Conservation (phyloP, 2,329 filamentous ascomycete genomes). For the Penicillium sp. region DNA sequence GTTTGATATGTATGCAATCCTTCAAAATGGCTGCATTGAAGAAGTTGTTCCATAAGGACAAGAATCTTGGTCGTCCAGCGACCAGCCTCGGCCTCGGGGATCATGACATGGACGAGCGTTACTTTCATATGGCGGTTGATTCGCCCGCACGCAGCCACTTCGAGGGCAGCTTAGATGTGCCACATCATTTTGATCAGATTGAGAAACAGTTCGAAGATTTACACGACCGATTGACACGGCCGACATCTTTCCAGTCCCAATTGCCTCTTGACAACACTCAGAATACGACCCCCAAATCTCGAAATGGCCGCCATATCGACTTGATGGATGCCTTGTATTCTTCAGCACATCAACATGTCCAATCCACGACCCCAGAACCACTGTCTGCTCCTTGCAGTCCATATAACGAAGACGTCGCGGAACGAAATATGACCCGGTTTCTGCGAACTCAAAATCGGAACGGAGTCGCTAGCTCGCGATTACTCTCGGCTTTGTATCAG, state of each 20-base stretch:
- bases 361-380: slow-evolving; percentile 19
- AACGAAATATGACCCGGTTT: slow-evolving; percentile 41
- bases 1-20: slow-evolving; percentile 4
- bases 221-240: slow-evolving; percentile 35
- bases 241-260: slow-evolving; percentile 28
- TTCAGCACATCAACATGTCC: slow-evolving; percentile 33
- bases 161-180: slow-evolving; percentile 20
- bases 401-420: slow-evolving; percentile 45
- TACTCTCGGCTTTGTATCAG: slow-evolving; percentile 38
- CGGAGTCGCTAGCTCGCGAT: slow-evolving; percentile 29
- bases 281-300: slow-evolving; percentile 20
- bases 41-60: slow-evolving; percentile 34
- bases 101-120: slow-evolving; percentile 4
- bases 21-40: slow-evolving; percentile 35
- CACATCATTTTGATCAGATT: slow-evolving; percentile 37
- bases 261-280: slow-evolving; percentile 23
- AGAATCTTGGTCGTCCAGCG: slow-evolving; percentile 15
- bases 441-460: slow-evolving; percentile 28
- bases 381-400: slow-evolving; percentile 33
- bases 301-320: slow-evolving; percentile 38
- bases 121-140: slow-evolving; percentile 8
- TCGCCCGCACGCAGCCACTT: slow-evolving; percentile 12
- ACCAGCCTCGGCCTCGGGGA: slow-evolving; percentile 11
- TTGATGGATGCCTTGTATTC: slow-evolving; percentile 40
- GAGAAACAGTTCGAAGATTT: slow-evolving; percentile 41